Conservation (phyloP, 805 yeast species). For the Yamadazyma sp. region DNA sequence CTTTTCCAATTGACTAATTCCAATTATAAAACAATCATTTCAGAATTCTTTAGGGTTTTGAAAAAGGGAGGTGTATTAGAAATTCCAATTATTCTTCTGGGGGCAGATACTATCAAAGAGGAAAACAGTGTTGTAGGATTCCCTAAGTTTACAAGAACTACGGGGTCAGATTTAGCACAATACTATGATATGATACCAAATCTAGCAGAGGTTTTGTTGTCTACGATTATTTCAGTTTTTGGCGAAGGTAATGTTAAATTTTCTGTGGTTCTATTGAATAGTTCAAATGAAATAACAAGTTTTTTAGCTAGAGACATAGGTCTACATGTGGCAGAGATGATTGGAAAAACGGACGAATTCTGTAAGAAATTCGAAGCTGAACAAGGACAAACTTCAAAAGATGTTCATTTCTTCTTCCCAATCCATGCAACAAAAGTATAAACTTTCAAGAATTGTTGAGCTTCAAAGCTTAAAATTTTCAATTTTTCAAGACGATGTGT, state of each 20-base stretch:
- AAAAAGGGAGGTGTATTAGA: constrained; percentile 35
- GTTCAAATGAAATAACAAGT: constrained; percentile 27
- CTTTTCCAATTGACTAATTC: constrained; percentile 26
- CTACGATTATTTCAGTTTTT: constrained; percentile 23
- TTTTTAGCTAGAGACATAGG: constrained; percentile 28
- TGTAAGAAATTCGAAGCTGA: constrained; percentile 19
- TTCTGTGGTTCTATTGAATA: constrained; percentile 25
- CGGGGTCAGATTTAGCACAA: constrained; percentile 9
- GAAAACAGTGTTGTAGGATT: constrained; percentile 13
- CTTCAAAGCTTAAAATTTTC: too few relatives aligned
- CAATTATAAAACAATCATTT: constrained; percentile 23
- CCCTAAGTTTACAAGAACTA: constrained; percentile 12
- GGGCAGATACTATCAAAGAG: constrained; percentile 10
- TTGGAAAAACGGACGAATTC: constrained; percentile 28
- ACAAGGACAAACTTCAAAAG: constrained; percentile 11
- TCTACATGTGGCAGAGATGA: constrained; percentile 28
- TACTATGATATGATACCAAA: constrained; percentile 24
- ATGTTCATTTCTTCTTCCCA: constrained; percentile 13
- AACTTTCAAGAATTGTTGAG: too few relatives aligned
- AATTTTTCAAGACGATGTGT: too few relatives aligned
- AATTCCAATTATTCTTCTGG: constrained; percentile 23
- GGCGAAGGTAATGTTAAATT: constrained; percentile 33
- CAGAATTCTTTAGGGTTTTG: constrained; percentile 35
- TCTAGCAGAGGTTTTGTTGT: constrained; percentile 20
- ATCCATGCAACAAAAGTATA: constrained; percentile 11